phyloP scores from a whole-genome alignment of 2,329 filamentous ascomycete genomes.

The Aspergillus carbonarius region DNA sequence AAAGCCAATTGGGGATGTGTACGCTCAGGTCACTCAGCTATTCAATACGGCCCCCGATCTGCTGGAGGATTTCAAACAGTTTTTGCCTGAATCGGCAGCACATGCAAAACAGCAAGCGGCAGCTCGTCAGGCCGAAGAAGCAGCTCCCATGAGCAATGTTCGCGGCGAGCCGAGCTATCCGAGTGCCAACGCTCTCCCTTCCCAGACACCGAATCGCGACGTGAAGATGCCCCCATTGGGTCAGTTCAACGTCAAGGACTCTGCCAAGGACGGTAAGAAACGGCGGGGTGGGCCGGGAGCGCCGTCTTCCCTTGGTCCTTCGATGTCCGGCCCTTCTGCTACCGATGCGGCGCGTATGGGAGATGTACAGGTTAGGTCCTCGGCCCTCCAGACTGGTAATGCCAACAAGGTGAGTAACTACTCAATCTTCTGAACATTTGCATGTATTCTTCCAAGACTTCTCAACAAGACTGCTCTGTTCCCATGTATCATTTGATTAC shows the following conservation, averaged over 20 bases:
- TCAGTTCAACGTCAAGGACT: slow-evolving; percentile 84
- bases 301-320: slow-evolving; percentile 32
- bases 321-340: slow-evolving; percentile 34
- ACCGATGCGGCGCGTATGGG: slow-evolving; percentile 33
- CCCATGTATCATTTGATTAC: no score
- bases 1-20: slow-evolving; percentile 97
- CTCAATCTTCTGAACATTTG: background rate
- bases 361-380: slow-evolving; percentile 35
- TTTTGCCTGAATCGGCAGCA: slow-evolving; percentile 84
- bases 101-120: slow-evolving; percentile 62
- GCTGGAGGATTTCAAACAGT: slow-evolving; percentile 97
- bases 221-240: slow-evolving; percentile 86
- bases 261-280: slow-evolving; percentile 89
- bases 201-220: slow-evolving; percentile 52
- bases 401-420: slow-evolving; percentile 52
- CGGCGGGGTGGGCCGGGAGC: slow-evolving; percentile 61
- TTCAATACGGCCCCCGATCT: slow-evolving; percentile 94
- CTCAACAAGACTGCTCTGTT: no score
- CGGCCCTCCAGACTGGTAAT: slow-evolving; percentile 41
- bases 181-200: slow-evolving; percentile 42
- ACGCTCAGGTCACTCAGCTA: slow-evolving; percentile 89
- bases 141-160: slow-evolving; percentile 64
- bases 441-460: background rate
- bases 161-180: slow-evolving; percentile 53
- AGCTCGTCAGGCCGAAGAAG: slow-evolving; percentile 65